Conservation (phyloP, 2,329 filamentous ascomycete genomes). For the Alternaria hordeiaustralica region DNA sequence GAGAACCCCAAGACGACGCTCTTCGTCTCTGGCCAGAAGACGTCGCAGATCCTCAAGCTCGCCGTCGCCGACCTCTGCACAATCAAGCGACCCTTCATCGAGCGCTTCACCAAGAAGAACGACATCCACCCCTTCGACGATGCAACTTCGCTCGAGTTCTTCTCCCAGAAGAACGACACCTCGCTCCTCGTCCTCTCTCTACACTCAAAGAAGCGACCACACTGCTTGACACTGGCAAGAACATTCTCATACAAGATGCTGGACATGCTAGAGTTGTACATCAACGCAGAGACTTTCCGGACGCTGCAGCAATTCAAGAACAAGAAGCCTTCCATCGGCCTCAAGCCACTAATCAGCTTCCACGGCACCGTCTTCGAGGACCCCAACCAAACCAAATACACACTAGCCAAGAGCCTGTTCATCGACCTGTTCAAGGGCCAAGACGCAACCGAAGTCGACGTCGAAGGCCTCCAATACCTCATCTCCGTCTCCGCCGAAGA, state of each 20-base stretch:
- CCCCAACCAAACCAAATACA: conserved; percentile 78
- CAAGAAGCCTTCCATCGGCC: conserved; percentile 69
- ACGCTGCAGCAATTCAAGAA: conserved; percentile 76
- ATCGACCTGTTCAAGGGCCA: conserved; percentile 91
- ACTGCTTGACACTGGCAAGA: conserved; percentile 81
- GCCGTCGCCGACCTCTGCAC: conserved; percentile 84
- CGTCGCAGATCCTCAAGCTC: conserved; percentile 81
- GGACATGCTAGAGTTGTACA: conserved; percentile 91
- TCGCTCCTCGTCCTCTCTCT: conserved; percentile 83
- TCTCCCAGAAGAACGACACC: conserved; percentile 94
- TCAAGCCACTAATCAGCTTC: conserved; percentile 92
- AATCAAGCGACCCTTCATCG: conserved; percentile 81
- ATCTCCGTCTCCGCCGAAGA: conserved; percentile 78
- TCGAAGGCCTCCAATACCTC: conserved; percentile 92
- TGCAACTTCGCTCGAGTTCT: conserved; percentile 86
- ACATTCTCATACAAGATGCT: conserved; percentile 86
- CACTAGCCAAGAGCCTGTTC: conserved; percentile 84
- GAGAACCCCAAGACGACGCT: conserved; percentile 92
- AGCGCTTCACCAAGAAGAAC: conserved; percentile 98
- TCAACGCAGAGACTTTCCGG: conserved; percentile 76
- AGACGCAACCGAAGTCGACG: conserved; percentile 81
- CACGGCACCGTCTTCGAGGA: conserved; percentile 87
- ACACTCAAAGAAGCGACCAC: conserved; percentile 93
- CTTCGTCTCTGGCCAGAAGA: conserved; percentile 86
- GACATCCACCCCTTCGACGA: conserved; percentile 94